Evolutionary conservation across 208 protist species (phyloP), one percentile per base, ranked within the genome.

Genomic region (Acanthamoeba sp.): DNA sequence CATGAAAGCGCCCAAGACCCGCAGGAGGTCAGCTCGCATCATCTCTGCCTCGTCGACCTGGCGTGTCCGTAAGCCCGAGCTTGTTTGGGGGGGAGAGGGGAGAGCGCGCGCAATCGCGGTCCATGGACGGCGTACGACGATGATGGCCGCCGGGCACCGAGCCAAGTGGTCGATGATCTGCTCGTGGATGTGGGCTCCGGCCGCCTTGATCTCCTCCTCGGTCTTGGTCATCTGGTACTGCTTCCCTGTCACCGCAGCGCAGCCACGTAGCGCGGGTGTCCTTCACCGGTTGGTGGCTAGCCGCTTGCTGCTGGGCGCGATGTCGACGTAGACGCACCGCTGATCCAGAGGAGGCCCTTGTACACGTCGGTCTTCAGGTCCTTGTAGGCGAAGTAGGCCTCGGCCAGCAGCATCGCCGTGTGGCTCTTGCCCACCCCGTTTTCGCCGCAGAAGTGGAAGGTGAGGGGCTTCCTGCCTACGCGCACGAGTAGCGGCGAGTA

Each of bases 381-480:
- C 45, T 62, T 88, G 48, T 88, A 88, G 34, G 40, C 78, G 32
- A 88, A 88, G 45, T 32, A 62, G 78, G 78, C 40, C 32, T 88
- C 78, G n/a, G 78, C 78, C 29, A 88, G n/a, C n/a, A 88, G 18
- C 78, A 88, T 24, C 45, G 78, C 78, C 0, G 78, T 88, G 78
- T 59, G 78, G 48, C 45, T 88, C 78, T 88, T 88, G 18, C 78
- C 78, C 78, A 88, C 78, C 10, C 78, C 78, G 14, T 88, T 88
- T 5, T 88, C 78, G 24, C 78, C 78, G 48, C 78, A 62, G 78
- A 88, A 88, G 78, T 88, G 78, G 29, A 88, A 62, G 22, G 78
- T 88, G 45, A 88, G 78, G 7, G 78, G 78, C 78, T 62, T 88
- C 45, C 38, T 55, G 45, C 78, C 78, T 88, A 80, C 36, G 16